These are phyloP conservation scores for Saxophila tyrrhenica DNA, from an alignment of 495 filamentous ascomycete genomes.

Conservation along the genomic window DNA sequence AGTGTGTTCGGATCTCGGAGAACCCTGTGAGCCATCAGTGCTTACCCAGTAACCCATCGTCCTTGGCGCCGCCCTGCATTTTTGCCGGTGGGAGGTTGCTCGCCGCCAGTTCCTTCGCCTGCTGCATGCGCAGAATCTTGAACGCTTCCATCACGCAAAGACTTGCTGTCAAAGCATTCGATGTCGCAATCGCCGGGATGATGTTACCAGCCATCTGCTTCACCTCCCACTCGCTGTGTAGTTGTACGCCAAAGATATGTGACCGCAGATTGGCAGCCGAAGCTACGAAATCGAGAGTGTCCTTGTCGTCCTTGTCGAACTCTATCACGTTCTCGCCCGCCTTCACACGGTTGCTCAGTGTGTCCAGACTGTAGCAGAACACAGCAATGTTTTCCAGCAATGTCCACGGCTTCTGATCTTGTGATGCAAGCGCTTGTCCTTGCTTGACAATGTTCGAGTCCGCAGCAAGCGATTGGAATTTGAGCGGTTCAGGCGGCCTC, in stretches of 20 bases:
- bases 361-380: constrained; percentile 69
- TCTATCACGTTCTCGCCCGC: constrained; percentile 54
- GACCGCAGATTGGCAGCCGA: constrained; percentile 83
- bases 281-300: constrained; percentile 90
- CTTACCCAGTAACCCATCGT: constrained; percentile 1
- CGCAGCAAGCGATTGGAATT: constrained; percentile 40
- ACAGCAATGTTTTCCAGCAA: constrained; percentile 71
- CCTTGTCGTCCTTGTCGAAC: constrained; percentile 96
- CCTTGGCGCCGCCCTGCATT: not conserved
- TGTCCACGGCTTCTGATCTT: constrained; percentile 71
- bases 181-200: constrained; percentile 95
- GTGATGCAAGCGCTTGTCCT: constrained; percentile 43
- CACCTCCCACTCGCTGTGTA: constrained; percentile 85
- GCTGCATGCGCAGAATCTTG: constrained; percentile 57
- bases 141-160: constrained; percentile 89
- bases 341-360: constrained; percentile 60
- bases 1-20: too few species aligned
- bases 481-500: constrained; percentile 58
- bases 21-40: too few species aligned
- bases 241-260: constrained; percentile 71
- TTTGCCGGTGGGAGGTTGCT: constrained; percentile 18
- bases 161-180: constrained; percentile 90
- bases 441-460: constrained; percentile 33
- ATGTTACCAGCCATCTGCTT: constrained; percentile 99
- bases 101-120: constrained; percentile 27